Base-by-base conservation (phyloP, 2,329 filamentous ascomycete species). In the Colletotrichum cereale region DNA sequence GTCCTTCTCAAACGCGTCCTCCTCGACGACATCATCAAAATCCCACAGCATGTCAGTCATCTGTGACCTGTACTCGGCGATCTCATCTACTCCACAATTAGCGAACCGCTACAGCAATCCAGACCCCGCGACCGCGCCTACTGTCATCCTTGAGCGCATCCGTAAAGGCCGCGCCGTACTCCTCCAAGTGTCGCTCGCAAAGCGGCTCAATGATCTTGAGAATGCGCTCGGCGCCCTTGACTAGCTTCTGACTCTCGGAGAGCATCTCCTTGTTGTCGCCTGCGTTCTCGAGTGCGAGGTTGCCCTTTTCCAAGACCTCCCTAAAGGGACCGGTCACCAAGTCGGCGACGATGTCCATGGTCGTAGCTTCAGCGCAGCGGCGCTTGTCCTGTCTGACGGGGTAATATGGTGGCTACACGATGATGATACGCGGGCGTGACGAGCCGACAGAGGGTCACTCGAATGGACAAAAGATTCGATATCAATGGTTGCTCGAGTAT, bases 21-120 rank as follows among this genome's bases (percentile, higher is more conserved):
- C 74, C 61, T 87, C 85, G 72, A 86, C 78, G 73, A 82, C 88
- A 64, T 89, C 87, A 66, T 90, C 88, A 74, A 90, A 89, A 62
- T 87, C 87, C 83, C 87, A 90, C 8, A 89, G 78, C 31, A 88
- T 75, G 57, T 86, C 83, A 69, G 82, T 85, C 50, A 90, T 79
- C 66, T 85, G 81, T 24, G 81, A 80, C 56, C 87, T 82, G 69
- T 83, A 85, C 55, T 82, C 78, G 64, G 85, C 83, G 63, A 90
- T 86, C 42, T 85, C 85, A 66, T 86, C 87, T 88, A 73, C 18
- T 24, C 12, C 16, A 26, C 10, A 24, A 44, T 71, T 18, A 72
- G 63, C 21, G 36, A 18, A n/a, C 34, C 8, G 7, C 16, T 24
- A 42, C 40, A 42, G 47, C 6, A 42, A 26, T 12, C 14, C 12